Evolutionary conservation across 2,329 filamentous ascomycete species (phyloP).

Genomic region (Fusarium ramigenum): DNA sequence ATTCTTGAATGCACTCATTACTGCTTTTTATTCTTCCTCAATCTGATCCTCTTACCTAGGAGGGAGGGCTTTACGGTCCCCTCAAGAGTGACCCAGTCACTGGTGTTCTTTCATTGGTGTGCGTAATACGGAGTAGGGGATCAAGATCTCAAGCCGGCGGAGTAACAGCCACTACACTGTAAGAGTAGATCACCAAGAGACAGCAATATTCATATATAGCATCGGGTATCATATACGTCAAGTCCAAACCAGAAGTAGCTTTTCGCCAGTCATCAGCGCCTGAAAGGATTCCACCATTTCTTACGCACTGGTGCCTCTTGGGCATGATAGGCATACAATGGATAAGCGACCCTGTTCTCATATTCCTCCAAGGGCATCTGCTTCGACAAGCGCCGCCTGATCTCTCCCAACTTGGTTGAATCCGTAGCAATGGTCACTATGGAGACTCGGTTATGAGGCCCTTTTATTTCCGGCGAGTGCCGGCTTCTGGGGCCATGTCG

Average conservation of each 20-base stretch:
- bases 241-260: neutral
- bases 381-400: conserved; percentile 41
- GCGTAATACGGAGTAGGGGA: neutral
- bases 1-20: neutral
- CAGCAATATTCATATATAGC: neutral
- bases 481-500: conserved; percentile 5
- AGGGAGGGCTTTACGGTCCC: neutral
- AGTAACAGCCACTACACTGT: neutral
- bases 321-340: conserved; percentile 22
- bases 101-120: neutral
- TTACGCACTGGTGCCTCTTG: conserved; percentile 27
- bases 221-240: neutral
- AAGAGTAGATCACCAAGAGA: neutral
- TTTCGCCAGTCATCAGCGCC: neutral
- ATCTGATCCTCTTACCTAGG: neutral
- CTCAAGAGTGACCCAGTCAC: neutral
- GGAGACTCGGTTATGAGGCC: conserved; percentile 36
- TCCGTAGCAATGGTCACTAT: conserved; percentile 52
- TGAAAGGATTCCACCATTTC: conserved; percentile 39
- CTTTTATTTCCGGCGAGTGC: neutral
- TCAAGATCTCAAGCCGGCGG: neutral
- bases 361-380: conserved; percentile 5
- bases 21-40: neutral
- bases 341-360: conserved; percentile 28
- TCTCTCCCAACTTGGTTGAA: conserved; percentile 58